Evolutionary conservation across 345 rosid species (phyloP), one percentile per base, ranked within the genome.

Genomic region (Gossypioides kirkii): DNA sequence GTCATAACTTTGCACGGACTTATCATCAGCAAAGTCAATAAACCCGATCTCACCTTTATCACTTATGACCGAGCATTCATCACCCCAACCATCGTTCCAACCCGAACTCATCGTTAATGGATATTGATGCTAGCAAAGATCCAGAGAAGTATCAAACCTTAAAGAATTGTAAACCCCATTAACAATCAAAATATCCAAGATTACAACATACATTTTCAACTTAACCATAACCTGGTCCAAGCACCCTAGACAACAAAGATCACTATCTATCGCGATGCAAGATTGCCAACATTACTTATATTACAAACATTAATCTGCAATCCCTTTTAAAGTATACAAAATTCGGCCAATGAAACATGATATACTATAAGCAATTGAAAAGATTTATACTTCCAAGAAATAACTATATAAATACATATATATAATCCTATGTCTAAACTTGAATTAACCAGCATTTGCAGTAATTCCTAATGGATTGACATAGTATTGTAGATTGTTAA

Each of bases 41-140:
- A 77, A 87, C 18, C 86, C 87, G 1, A 87, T 80, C 53, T 84
- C 87, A 7, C 83, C 87, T 71, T 83, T 86, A 17, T 84, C 88
- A 36, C 83, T 77, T 9, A 82, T 82, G 14, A 82, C 86, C 13
- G 88, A 84, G 71, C 45, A 79, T 10, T 81, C 84, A 14, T 81
- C 89, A 49, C 50, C 87, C 77, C 70, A 77, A 45, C 60, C 68
- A 70, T 63, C 55, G 16, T 56, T 71, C 41, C 73, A 61, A 47
- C 53, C 0, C 4, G 73, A 8, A 52, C 72, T 73, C 85, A 84
- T 82, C 42, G 1, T 60, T 42, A 32, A 65, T 10, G 17, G 76
- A 69, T 60, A 58, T 26, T 49, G 25, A n/a, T 61, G 47, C 59
- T 63, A 76, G 16, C 54, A 43, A 9, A 42, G 72, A 41, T 38